Conservation (phyloP, 1,139 yeast species). For the Blastobotrys raffinosifermentans region DNA sequence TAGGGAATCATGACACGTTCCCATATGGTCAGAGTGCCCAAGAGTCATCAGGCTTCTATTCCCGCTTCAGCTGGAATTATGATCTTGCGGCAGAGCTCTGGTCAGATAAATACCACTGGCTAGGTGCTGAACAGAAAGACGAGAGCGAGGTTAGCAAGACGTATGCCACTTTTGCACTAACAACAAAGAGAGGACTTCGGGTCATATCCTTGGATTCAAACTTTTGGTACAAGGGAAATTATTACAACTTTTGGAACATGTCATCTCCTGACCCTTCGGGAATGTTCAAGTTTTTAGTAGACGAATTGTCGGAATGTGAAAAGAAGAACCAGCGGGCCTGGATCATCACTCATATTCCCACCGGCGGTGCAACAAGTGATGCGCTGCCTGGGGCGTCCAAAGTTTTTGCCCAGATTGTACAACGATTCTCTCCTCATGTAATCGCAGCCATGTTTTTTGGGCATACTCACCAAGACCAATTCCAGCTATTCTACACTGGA, state of each 20-base stretch:
- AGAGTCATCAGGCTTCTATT: constrained; percentile 41
- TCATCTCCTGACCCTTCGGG: constrained; percentile 59
- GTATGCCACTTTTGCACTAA: constrained; percentile 58
- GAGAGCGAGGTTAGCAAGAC: constrained; percentile 40
- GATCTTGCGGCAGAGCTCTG: constrained; percentile 58
- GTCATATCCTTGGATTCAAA: constrained; percentile 62
- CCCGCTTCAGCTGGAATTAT: constrained; percentile 53
- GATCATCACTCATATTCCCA: constrained; percentile 67
- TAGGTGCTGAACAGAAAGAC: constrained; percentile 17
- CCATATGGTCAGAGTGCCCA: constrained; percentile 70
- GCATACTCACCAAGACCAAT: constrained; percentile 68
- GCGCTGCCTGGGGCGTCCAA: constrained; percentile 57
- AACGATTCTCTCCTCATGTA: constrained; percentile 61
- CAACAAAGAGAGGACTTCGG: constrained; percentile 52
- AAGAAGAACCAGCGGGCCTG: constrained; percentile 55
- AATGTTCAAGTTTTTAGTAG: constrained; percentile 53
- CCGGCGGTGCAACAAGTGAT: constrained; percentile 42
- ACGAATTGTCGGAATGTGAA: constrained; percentile 58
- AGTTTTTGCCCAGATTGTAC: constrained; percentile 51
- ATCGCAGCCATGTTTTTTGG: constrained; percentile 67
- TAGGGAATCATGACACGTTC: constrained; percentile 71
- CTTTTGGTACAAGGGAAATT: constrained; percentile 58
- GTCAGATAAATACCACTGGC: constrained; percentile 32
- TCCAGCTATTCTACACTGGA: constrained; percentile 50
- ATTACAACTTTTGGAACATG: constrained; percentile 54